Conservation (phyloP, 2,329 filamentous ascomycete species). For the Cercospora canescens region DNA sequence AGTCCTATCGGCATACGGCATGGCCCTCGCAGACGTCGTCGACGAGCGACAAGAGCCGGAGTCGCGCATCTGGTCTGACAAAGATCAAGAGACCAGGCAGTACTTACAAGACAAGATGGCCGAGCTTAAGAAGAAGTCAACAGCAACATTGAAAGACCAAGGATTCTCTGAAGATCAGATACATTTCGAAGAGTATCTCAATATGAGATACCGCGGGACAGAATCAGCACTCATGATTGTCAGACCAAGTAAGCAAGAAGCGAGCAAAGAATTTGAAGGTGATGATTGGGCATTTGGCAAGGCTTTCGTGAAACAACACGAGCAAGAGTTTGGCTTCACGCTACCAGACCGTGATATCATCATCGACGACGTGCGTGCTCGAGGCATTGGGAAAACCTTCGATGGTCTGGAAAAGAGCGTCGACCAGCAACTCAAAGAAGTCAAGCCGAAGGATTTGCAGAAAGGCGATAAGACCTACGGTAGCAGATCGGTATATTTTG, state of each 20-base stretch:
- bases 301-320: conserved; percentile 83
- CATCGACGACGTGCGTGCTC: conserved; percentile 82
- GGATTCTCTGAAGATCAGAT: conserved; percentile 76
- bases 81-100: conserved; percentile 56
- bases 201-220: conserved; percentile 88
- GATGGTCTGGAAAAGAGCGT: conserved; percentile 77
- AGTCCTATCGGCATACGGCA: conserved; percentile 86
- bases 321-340: conserved; percentile 91
- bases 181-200: conserved; percentile 86
- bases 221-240: conserved; percentile 90
- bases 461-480: conserved; percentile 64
- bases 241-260: conserved; percentile 66
- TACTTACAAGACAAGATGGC: conserved; percentile 73
- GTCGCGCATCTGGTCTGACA: conserved; percentile 60
- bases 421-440: conserved; percentile 74
- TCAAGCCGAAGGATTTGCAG: conserved; percentile 60
- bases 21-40: conserved; percentile 90
- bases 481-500: conserved; percentile 76
- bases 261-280: conserved; percentile 58
- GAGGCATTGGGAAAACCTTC: conserved; percentile 88
- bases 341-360: conserved; percentile 83
- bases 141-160: conserved; percentile 67
- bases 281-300: conserved; percentile 80
- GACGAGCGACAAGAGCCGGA: conserved; percentile 84
- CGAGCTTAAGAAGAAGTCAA: conserved; percentile 75